Evolutionary conservation across 345 rosid species (phyloP), one percentile per base, ranked within the genome.

Genomic region (Hirschfeldia incana): DNA sequence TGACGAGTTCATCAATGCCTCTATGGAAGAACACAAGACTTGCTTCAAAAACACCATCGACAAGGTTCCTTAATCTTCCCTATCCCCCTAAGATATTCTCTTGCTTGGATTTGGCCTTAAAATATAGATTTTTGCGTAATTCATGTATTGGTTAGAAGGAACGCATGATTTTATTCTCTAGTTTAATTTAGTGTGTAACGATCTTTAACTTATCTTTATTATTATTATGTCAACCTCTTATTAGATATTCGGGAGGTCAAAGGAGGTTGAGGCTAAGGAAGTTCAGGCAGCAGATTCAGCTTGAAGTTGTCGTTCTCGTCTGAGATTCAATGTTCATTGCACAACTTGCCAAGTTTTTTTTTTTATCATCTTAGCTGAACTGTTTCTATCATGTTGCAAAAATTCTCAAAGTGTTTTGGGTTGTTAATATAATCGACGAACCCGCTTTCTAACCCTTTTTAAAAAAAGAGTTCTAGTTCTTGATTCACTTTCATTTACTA

Each of bases 1-100:
- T 3, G 89, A 87, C 67, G 97, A 92, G 65, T 88, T 92, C 79
- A 69, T 92, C 11, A 49, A 86, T 76, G 85, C 98, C 44, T 91
- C 94, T 3, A 85, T 89, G 93, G 94, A 91, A 9, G 97, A 94
- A 74, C 97, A 91, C 85, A 91, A 88, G 84, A 73, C 76, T 72
- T 94, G 94, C 80, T 89, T 89, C 66, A 83, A 85, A 75, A 88
- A 88, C 73, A 84, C 94, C 69, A 82, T 94, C 27, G 53, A 88
- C 65, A 91, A 92, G 93, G 97, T 89, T 29, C 21, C 57, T 51
- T 29, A 2, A 29, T 29, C 32, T 51, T 51, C 16, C 4, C 11
- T 49, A 6, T 49, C 17, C 3, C 10, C 13, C 12, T 42, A 42
- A 37, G 2, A 37, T 8, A 13, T 16, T 51, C 57, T 51, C 57